These are phyloP conservation scores for Besnoitia besnoiti DNA, from an alignment of 169 alveolate species.

Conservation along the genomic window DNA sequence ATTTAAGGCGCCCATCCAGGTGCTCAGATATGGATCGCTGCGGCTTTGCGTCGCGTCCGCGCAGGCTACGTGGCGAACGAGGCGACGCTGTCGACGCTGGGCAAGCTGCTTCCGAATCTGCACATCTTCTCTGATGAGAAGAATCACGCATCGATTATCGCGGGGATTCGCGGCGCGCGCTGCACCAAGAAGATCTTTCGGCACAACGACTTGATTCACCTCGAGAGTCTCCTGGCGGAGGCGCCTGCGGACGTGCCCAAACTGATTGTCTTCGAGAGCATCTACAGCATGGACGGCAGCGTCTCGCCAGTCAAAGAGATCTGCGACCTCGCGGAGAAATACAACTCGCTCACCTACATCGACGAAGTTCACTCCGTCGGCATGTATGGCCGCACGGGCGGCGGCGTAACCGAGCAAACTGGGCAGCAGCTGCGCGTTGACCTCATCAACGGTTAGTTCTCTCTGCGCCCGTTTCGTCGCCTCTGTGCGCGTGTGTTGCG, in stretches of 20 bases:
- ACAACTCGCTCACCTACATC: slow-evolving; percentile 81
- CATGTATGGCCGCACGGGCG: slow-evolving; percentile 87
- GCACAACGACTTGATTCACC: slow-evolving; percentile 81
- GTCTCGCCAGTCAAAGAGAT: slow-evolving; percentile 81
- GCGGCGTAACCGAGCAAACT: slow-evolving; percentile 83
- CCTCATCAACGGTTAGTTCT: slow-evolving; percentile 80
- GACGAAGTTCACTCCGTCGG: slow-evolving; percentile 94
- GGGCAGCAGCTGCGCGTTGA: slow-evolving; percentile 78
- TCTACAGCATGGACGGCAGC: slow-evolving; percentile 89
- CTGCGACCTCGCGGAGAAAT: slow-evolving; percentile 81
- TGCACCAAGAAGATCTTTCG: slow-evolving; percentile 76
- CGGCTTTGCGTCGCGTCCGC: neutral
- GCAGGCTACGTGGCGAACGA: slow-evolving; percentile 90
- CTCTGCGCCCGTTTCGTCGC: neutral
- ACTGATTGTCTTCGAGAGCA: slow-evolving; percentile 87
- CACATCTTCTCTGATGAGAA: slow-evolving; percentile 85
- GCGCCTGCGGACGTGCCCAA: slow-evolving; percentile 77
- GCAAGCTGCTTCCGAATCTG: slow-evolving; percentile 78
- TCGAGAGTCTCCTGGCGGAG: slow-evolving; percentile 73
- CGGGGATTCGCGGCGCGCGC: slow-evolving; percentile 84
- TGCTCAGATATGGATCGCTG: too few species aligned
- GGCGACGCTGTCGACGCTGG: slow-evolving; percentile 85
- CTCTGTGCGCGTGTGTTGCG: neutral
- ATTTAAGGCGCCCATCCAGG: too few species aligned
- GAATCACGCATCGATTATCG: slow-evolving; percentile 90